phyloP scores from a whole-genome alignment of 192 early-diverging fungal genomes.

The Coemansia sp. region DNA sequence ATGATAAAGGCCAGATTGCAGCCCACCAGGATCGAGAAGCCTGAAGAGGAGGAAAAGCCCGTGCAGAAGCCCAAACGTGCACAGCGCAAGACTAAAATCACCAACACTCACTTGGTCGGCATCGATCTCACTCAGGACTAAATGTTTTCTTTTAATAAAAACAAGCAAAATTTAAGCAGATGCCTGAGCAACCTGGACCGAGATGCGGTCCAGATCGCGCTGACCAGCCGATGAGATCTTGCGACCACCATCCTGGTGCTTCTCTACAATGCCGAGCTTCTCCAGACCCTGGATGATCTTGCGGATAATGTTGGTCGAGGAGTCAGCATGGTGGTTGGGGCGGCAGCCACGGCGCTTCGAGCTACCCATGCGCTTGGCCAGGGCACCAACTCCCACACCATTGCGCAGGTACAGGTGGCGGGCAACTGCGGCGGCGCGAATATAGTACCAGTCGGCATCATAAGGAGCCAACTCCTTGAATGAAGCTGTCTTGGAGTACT shows the following conservation, averaged over 20 bases:
- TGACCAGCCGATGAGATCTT: constrained; percentile 93
- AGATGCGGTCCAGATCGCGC: constrained; percentile 98
- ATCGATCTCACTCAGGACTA: constrained; percentile 76
- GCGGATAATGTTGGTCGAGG: constrained; percentile 89
- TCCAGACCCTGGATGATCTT: constrained; percentile 98
- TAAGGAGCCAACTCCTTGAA: constrained; percentile 97
- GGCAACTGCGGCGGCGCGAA: constrained; percentile 92
- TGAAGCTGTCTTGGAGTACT: constrained; percentile 96
- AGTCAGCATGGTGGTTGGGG: constrained; percentile 84
- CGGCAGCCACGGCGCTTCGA: constrained; percentile 87
- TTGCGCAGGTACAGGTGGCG: constrained; percentile 96
- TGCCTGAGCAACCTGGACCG: constrained; percentile 62
- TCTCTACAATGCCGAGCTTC: constrained; percentile 96
- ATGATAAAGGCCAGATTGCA: constrained; percentile 66
- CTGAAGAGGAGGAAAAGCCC: constrained; percentile 47
- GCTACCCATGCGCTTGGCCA: constrained; percentile 93
- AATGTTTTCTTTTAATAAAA: constrained; percentile 12
- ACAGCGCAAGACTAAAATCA: constrained; percentile 71
- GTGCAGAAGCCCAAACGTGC: constrained; percentile 62
- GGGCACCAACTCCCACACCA: constrained; percentile 89
- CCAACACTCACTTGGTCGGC: constrained; percentile 73
- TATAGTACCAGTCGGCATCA: constrained; percentile 99
- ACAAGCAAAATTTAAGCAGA: constrained; percentile 8
- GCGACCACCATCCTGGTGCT: constrained; percentile 91
- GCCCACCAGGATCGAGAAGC: constrained; percentile 70